Evolutionary conservation across 768 basidiomycete genomes (phyloP), one percentile per base, ranked within the genome.

Genomic region (Mycena haematopus): DNA sequence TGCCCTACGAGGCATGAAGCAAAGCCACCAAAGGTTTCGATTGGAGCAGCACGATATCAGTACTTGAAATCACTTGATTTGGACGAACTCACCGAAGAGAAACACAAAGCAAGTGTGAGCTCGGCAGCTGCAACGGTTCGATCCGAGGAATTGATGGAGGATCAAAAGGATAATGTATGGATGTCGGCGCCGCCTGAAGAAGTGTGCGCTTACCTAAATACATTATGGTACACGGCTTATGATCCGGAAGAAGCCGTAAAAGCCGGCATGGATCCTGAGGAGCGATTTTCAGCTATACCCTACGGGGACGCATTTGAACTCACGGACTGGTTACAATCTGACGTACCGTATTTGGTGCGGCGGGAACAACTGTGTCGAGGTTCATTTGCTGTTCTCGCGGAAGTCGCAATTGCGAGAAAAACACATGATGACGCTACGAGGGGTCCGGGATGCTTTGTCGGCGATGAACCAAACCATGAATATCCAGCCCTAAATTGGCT

Each of bases 1-100:
- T 73, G 71, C 29, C 68, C 68, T 1, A 1, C 29, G 17, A 45
- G 25, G 7, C 62, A 64, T 8, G 9, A 40, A 25, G 68, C 68
- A 14, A 69, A 63, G 31, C 50, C 62, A 9, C 68, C 29, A 9
- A 31, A 31, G 29, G 29, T 31, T 9, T 31, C 29, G 29, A 9
- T 31, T 4, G 29, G 29, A 31, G 29, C 29, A 31, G 29, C 29
- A 5, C 4, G 29, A 9, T 31, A 31, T 9, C 6, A 31, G 29
- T 31, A 31, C 9, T 31, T 31, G 29, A 31, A 31, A 4, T 31
- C 29, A 9, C 29, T 31, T 9, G 29, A 9, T 5, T 9, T 31
- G 4, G 29, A 31, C 9, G 29, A 31, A 9, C 29, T 31, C 4
- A 9, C 29, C 6, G 6, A 9, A 4, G 29, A 4, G 9, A 31